Base-by-base conservation (phyloP, 805 yeast species). In the Saccharomycopsis amapae region DNA sequence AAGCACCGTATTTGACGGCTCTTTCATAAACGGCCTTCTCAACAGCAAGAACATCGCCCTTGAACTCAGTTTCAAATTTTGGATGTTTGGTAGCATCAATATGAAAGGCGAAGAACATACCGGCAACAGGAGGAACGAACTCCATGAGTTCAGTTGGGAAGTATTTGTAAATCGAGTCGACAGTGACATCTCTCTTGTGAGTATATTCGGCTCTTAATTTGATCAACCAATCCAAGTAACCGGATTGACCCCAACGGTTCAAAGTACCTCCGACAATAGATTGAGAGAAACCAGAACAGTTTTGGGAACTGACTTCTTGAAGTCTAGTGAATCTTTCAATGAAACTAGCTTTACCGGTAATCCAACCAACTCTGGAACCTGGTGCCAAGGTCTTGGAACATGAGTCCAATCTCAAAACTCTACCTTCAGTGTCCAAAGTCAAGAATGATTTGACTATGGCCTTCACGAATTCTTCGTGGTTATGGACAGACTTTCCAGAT, bases 321-420 rank as follows among this genome's bases (percentile, higher is more conserved):
- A 81, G 67, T 55, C 93, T 73, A 43, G 79, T 62, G 56, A 69
- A 72, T 55, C 90, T 73, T 63, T 83, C 87, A 54, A 85, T 59
- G 42, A 88, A 62, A 15, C 58, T 54, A 37, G 69, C 66, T 62
- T 84, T 88, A 50, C 83, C 95, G 22, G 85, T 81, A 50, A 88
- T 71, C 96, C 96, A 88, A 44, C 96, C 96, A 49, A 85, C 60
- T 67, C 97, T 80, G 25, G 79, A 58, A 55, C 96, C 96, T 15
- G 97, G 97, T 2, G 96, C 96, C 45, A 89, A 67, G 22, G 88
- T 88, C 68, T 88, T 88, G 44, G 96, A 87, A 65, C 85, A 81
- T 1, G 96, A 84, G 63, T 88, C 97, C 59, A 89, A 72, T 61
- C 97, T 78, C 46, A 88, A 61, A 32, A 88, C 96, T 62, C 96